Conservation (phyloP, 192 early-diverging fungal genomes). For the Mortierella antarctica region DNA sequence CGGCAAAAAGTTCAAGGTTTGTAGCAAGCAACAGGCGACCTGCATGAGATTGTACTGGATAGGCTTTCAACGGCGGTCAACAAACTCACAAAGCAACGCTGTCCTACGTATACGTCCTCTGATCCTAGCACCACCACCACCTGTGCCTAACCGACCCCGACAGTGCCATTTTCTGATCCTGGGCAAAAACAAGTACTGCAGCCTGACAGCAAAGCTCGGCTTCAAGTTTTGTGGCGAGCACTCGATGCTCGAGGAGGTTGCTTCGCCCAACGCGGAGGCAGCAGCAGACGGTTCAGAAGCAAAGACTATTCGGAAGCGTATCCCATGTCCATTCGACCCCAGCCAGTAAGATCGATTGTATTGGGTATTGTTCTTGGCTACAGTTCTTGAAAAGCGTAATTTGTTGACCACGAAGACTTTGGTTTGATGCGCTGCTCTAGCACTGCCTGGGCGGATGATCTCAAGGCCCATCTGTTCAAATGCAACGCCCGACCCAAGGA, state of each 20-base stretch:
- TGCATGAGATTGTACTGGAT: too few species aligned
- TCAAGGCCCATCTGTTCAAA: constrained; percentile 69
- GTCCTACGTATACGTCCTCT: not conserved
- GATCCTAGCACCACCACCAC: constrained; percentile 34
- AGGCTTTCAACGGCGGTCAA: not conserved
- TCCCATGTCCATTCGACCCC: constrained; percentile 81
- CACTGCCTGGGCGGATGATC: constrained; percentile 61
- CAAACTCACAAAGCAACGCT: not conserved
- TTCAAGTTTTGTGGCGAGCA: constrained; percentile 81
- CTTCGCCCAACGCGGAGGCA: not conserved
- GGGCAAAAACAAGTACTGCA: constrained; percentile 73
- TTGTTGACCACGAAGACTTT: not conserved
- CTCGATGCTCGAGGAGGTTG: constrained; percentile 45
- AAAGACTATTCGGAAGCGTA: constrained; percentile 52
- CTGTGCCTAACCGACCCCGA: constrained; percentile 35
- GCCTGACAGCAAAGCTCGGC: constrained; percentile 61
- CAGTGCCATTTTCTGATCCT: constrained; percentile 67
- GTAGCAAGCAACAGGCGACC: not conserved
- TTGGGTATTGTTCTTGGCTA: not conserved
- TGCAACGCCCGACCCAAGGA: constrained; percentile 75
- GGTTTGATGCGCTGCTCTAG: constrained; percentile 24
- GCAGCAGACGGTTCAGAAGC: constrained; percentile 6
- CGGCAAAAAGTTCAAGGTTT: constrained; percentile 43
- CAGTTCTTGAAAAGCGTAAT: not conserved
- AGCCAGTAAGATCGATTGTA: constrained; percentile 65